Base-by-base conservation (phyloP, 2,329 filamentous ascomycete species). In the Parastagonospora avenae region DNA sequence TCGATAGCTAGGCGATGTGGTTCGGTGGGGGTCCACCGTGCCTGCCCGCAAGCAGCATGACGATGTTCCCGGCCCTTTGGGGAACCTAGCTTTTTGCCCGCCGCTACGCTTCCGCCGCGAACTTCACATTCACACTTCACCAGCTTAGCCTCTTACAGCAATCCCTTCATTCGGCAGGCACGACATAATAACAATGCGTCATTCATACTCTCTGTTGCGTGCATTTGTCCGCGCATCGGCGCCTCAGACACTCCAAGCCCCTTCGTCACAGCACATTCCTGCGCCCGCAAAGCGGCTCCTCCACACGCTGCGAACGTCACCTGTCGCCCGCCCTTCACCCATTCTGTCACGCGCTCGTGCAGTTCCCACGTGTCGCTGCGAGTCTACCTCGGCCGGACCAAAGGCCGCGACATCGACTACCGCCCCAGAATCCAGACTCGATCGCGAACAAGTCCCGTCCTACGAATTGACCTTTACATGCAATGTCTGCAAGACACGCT, bases 381-480 rank as follows among this genome's bases (percentile, higher is more conserved):
- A 71, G 39, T 71, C 68, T 12, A 60, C 57, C 31, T 47, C 52
- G 28, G 59, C 66, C 0, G 47, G 60, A 11, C 56, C 67, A 2
- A 38, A 47, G 62, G 54, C 57, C 19, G 47, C 47, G 10, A 61
- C 66, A 31, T 59, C 71, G 9, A 66, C 66, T 9, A 61, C 57
- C 27, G 60, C 72, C 9, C 66, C 67, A 24, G 61, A 66, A 57
- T 73, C 73, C n/a, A 64, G 69, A 19, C 63, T 72, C 15, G 68
- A 70, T 32, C 70, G 68, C 52, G 59, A 70, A 55, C 70, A 78
- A 49, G 72, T 77, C 31, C 91, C 91, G 1, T 85, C 90, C 50
- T 99, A 97, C 76, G 83, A 91, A 62, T 82, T 99, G 59, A 90
- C 87, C 42, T 97, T 99, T 73, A 99, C 94, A 61, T 99, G 94